Evolutionary conservation across 345 rosid genomes (phyloP), one percentile per base, ranked within the genome.

Genomic region (Psidium guajava): DNA sequence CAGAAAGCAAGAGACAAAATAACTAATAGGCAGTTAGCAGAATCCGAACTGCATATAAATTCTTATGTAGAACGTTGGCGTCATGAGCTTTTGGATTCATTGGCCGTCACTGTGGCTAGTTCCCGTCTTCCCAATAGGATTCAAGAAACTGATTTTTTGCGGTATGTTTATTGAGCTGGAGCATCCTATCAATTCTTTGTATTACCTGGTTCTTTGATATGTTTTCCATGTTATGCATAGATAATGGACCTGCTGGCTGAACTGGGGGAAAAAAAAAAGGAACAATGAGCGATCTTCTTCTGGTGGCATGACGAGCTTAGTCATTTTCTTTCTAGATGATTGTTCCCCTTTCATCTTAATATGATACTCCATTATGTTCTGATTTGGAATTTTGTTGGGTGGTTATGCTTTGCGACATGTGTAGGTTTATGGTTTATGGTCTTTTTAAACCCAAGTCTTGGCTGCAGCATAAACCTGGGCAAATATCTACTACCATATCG

Each of bases 11-110:
- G 96, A 89, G 84, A 82, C 86, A 91, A 92, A 90, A 90, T 95
- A 85, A 85, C 85, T 82, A 87, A 84, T 86, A 90, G 90, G 88
- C 90, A 90, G 83, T 61, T 87, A 25, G 89, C 89, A 77, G 90
- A 88, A 85, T 90, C 88, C 81, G 84, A 73, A 84, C 82, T 82
- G 84, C 88, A 59, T 86, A 89, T 86, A 73, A 91, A 94, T 88
- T 88, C 91, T 82, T 88, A 85, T 85, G 91, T 90, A 83, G 92
- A 90, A 8, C 87, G 92, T 58, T 97, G 98, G 98, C 96, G 92
- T 88, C 95, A 95, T 88, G 91, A 87, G 83, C 94, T 91, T 90
- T 95, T 97, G 69, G 69, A 97, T 85, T 91, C 95, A 84, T 86
- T 91, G 89, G 98, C 96, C 82, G 88, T 93, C 82, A 87, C 92